These are phyloP conservation scores for Neodidymelliopsis sp. DNA, from an alignment of 2,329 filamentous ascomycete species.

Conservation along the genomic window DNA sequence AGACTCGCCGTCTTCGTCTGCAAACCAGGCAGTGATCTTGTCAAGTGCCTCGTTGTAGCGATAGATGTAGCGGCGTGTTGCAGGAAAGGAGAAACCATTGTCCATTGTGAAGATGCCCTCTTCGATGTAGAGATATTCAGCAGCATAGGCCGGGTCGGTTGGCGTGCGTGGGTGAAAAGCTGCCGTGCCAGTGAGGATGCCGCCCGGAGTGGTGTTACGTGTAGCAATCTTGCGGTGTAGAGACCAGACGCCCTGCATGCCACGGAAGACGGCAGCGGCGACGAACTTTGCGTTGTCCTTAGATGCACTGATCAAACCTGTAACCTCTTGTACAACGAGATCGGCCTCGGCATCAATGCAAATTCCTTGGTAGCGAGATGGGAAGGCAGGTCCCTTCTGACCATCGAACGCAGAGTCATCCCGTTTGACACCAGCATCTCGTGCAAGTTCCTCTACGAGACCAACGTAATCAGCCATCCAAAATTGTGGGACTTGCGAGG, in stretches of 20 bases:
- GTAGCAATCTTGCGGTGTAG: conserved; percentile 66
- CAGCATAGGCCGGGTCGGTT: conserved; percentile 53
- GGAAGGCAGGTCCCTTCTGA: conserved; percentile 59
- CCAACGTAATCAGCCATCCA: conserved; percentile 85
- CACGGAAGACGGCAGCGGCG: conserved; percentile 72
- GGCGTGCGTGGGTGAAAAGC: conserved; percentile 69
- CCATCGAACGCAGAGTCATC: conserved; percentile 46
- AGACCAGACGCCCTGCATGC: conserved; percentile 73
- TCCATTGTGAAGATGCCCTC: conserved; percentile 69
- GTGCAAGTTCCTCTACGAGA: conserved; percentile 74
- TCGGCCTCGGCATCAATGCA: conserved; percentile 51
- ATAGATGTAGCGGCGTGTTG: conserved; percentile 74
- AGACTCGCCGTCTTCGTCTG: conserved; percentile 71
- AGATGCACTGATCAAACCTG: conserved; percentile 51
- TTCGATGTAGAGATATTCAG: conserved; percentile 72
- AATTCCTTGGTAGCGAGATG: conserved; percentile 41
- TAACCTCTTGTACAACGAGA: conserved; percentile 57
- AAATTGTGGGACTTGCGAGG: conserved; percentile 68
- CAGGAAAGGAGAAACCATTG: conserved; percentile 64
- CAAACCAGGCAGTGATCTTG: conserved; percentile 75
- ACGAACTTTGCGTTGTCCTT: conserved; percentile 62
- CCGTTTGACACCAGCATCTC: conserved; percentile 62
- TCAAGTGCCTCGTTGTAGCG: conserved; percentile 70
- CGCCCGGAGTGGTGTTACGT: conserved; percentile 66
- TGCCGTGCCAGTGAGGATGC: conserved; percentile 70